phyloP scores from a whole-genome alignment of 768 basidiomycete species.

The Coprinopsis marcescibilis region DNA sequence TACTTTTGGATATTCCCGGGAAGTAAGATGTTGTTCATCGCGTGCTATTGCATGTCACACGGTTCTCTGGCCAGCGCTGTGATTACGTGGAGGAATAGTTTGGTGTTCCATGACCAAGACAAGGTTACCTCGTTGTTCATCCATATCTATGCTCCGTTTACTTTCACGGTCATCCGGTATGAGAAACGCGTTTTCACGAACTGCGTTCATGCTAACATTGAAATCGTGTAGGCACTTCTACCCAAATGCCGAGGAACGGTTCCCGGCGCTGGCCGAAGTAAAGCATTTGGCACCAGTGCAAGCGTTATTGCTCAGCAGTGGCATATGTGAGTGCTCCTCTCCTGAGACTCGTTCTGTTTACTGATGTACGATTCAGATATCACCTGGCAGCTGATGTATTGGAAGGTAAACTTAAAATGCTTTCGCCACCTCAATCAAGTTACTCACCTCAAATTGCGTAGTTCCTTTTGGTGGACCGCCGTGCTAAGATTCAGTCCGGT shows the following conservation, averaged over 20 bases:
- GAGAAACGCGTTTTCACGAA: conserved; percentile 16
- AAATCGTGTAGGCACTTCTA: conserved; percentile 75
- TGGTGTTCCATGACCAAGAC: conserved; percentile 96
- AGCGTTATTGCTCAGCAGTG: conserved; percentile 73
- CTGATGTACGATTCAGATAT: conserved; percentile 50
- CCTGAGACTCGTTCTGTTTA: background rate
- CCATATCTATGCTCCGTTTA: conserved; percentile 89
- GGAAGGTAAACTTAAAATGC: conserved; percentile 54
- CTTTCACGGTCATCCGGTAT: conserved; percentile 86
- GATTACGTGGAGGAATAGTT: conserved; percentile 96
- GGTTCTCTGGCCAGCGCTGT: conserved; percentile 91
- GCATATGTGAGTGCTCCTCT: conserved; percentile 63
- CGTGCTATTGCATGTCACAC: conserved; percentile 89
- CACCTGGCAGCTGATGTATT: conserved; percentile 90
- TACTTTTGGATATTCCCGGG: conserved; percentile 88
- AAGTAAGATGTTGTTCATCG: conserved; percentile 74
- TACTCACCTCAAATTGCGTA: conserved; percentile 21
- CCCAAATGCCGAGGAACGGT: conserved; percentile 69
- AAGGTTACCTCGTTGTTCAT: conserved; percentile 95
- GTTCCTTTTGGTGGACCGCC: conserved; percentile 86
- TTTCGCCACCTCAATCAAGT: background rate
- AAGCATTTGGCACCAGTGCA: conserved; percentile 61
- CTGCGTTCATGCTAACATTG: conserved; percentile 1
- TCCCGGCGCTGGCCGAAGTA: conserved; percentile 78
- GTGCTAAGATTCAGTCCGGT: conserved; percentile 86